Evolutionary conservation across 2,329 filamentous ascomycete genomes (phyloP).

Genomic region (Ceratocystiopsis minuta): DNA sequence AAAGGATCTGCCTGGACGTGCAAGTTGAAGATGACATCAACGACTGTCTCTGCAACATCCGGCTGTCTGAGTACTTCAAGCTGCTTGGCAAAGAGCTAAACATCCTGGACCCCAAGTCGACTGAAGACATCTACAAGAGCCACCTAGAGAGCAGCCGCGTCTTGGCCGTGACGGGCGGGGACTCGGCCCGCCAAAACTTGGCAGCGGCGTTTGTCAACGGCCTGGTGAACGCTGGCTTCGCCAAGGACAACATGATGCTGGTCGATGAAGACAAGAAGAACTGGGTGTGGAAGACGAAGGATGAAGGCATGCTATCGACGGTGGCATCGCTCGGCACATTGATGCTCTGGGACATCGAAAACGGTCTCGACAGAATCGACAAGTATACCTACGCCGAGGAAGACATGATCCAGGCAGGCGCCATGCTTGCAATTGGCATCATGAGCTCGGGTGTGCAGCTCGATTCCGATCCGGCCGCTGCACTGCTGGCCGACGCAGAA

Average conservation of each 20-base stretch:
- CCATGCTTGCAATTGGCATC: conserved; percentile 83
- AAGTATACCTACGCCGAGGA: conserved; percentile 79
- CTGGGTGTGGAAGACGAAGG: conserved; percentile 99
- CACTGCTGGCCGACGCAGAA: conserved; percentile 62
- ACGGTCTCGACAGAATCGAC: conserved; percentile 82
- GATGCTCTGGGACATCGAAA: conserved; percentile 84
- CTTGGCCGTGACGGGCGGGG: conserved; percentile 80
- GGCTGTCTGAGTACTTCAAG: conserved; percentile 83
- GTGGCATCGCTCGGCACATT: conserved; percentile 86
- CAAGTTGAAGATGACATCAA: conserved; percentile 40
- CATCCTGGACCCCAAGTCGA: conserved; percentile 88
- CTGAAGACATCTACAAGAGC: conserved; percentile 98
- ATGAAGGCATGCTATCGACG: conserved; percentile 92
- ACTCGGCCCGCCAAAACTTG: conserved; percentile 89
- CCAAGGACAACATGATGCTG: conserved; percentile 95
- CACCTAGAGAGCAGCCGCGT: conserved; percentile 91
- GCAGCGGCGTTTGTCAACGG: conserved; percentile 93
- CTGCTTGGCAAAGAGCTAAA: conserved; percentile 88
- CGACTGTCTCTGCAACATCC: conserved; percentile 76
- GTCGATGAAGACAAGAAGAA: conserved; percentile 73
- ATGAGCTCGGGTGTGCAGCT: conserved; percentile 83
- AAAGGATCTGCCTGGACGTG: conserved; percentile 61
- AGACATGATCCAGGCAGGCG: conserved; percentile 71
- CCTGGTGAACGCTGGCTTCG: conserved; percentile 90
- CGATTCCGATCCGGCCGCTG: conserved; percentile 79